These are phyloP conservation scores for Gonium pectorale DNA, from an alignment of 139 green algal genomes.

Conservation along the genomic window DNA sequence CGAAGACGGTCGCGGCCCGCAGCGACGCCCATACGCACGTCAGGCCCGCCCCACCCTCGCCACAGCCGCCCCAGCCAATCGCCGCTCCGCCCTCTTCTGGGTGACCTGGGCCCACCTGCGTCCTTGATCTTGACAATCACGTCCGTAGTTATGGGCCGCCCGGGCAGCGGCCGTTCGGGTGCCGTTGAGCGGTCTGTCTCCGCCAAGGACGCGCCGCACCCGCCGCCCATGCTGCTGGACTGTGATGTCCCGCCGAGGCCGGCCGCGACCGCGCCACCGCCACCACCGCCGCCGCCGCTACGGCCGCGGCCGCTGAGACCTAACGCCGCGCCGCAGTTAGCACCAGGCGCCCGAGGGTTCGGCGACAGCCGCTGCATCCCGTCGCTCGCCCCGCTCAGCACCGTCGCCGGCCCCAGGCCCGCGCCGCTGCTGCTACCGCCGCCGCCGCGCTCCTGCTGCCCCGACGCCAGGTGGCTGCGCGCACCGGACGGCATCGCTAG, in stretches of 20 bases:
- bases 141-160: background rate
- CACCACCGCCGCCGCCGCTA: background rate
- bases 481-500: slow-evolving; percentile 11
- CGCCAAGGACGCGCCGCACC: background rate
- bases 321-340: background rate
- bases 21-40: no score
- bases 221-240: slow-evolving; percentile 15
- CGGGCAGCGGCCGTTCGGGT: slow-evolving; percentile 11
- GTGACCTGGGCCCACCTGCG: slow-evolving; percentile 43
- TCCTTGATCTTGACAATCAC: slow-evolving; percentile 58
- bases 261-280: background rate
- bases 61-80: background rate
- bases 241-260: background rate
- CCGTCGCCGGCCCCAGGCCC: background rate
- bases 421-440: background rate
- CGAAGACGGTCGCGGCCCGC: no score
- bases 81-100: background rate
- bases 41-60: background rate
- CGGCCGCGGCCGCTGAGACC: background rate
- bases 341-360: no score
- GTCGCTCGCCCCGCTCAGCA: no score
- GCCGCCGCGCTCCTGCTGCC: background rate
- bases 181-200: background rate
- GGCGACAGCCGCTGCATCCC: no score
- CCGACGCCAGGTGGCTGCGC: background rate